Base-by-base conservation (phyloP, 2,329 filamentous ascomycete species). In the Madurella mycetomatis region DNA sequence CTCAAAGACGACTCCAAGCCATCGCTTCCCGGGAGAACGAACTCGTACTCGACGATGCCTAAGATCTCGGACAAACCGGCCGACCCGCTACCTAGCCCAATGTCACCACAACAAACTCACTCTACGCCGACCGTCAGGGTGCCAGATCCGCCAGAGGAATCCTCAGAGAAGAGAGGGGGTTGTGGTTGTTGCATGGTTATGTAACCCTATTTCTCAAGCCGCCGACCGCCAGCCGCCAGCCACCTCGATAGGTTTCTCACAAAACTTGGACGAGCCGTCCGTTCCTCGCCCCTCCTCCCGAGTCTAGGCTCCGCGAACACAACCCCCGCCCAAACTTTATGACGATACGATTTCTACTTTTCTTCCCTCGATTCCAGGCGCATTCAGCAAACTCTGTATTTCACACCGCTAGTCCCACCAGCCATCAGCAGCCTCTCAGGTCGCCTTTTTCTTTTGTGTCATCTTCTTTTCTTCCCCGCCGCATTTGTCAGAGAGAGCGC, bases 131-230 rank as follows among this genome's bases (percentile, higher is more conserved):
- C 79, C 43, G 75, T 65, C 3, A 65, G 77, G 58, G 67, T 82
- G 19, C 79, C 80, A 43, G 76, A 84, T 47, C 74, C 78, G 4
- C 74, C 74, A 11, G 78, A 83, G 56, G 77, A 82, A 51, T 68
- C 73, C 58, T 71, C 78, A 41, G 44, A 57, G 61, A 73, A 77
- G 63, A 77, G 82, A 63, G 80, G 77, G 59, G 80, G 82, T 11
- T 86, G 86, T 62, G 84, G 82, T 55, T 88, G 86, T 70, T 91
- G 87, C 70, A 75, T 89, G 57, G 80, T 92, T 62, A 90, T 90
- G 87, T 90, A 76, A 82, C 61, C n/a, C 5, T 7, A 19, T 4
- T 37, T 37, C 34, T 37, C 34, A 4, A 12, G 11, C 9, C 31
- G 31, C 4, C 43, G 11, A 12, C 25, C 37, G 3, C 25, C 9